These are phyloP conservation scores for Epicoccum sorghinum DNA, from an alignment of 2,329 filamentous ascomycete species.

Conservation along the genomic window DNA sequence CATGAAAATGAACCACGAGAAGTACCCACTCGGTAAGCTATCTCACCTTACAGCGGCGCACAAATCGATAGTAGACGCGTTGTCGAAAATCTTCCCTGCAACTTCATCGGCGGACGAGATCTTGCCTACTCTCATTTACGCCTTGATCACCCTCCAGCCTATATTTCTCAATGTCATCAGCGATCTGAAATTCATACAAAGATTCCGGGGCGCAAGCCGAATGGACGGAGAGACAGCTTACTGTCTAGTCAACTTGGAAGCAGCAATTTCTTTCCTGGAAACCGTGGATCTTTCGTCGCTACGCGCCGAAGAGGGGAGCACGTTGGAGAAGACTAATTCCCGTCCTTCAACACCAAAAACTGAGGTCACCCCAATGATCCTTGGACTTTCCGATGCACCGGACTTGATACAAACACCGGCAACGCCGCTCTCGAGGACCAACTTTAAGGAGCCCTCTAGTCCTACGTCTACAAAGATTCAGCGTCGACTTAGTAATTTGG, in stretches of 20 bases:
- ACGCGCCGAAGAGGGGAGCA: slow-evolving; percentile 77
- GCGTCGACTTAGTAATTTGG: slow-evolving; percentile 80
- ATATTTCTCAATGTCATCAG: slow-evolving; percentile 89
- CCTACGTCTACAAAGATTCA: slow-evolving; percentile 63
- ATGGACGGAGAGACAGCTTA: slow-evolving; percentile 95
- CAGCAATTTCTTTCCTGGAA: slow-evolving; percentile 90
- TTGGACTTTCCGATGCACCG: slow-evolving; percentile 46
- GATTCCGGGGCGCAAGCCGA: slow-evolving; percentile 84
- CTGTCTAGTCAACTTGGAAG: slow-evolving; percentile 94
- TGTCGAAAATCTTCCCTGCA: slow-evolving; percentile 69
- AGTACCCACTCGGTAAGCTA: slow-evolving; percentile 89
- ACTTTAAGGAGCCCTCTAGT: slow-evolving; percentile 35
- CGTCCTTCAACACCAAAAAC: slow-evolving; percentile 55
- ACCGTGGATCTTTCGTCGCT: slow-evolving; percentile 93
- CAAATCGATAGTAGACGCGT: slow-evolving; percentile 90
- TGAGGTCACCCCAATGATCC: slow-evolving; percentile 48
- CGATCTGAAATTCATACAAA: slow-evolving; percentile 92
- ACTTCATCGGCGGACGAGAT: slow-evolving; percentile 95
- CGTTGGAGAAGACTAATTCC: slow-evolving; percentile 58
- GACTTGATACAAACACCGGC: slow-evolving; percentile 50
- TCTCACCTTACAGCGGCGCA: slow-evolving; percentile 87
- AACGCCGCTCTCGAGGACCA: slow-evolving; percentile 33
- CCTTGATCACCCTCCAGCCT: slow-evolving; percentile 86
- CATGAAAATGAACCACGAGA: slow-evolving; percentile 81
- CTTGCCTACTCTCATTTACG: slow-evolving; percentile 94